Conservation (phyloP, 768 basidiomycete species). For the Lactarius sanguifluus region DNA sequence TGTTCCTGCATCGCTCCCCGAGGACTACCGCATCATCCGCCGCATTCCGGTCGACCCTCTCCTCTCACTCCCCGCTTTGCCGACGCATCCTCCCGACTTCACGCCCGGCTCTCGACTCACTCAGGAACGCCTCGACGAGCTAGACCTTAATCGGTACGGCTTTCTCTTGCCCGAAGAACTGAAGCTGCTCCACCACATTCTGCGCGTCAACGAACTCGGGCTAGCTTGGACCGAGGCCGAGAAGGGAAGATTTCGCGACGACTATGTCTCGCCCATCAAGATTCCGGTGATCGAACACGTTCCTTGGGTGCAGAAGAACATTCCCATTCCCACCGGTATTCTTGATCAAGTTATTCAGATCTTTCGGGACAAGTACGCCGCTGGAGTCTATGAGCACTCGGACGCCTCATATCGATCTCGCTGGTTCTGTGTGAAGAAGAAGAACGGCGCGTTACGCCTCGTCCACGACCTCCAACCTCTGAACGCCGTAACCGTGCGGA, state of each 20-base stretch:
- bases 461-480: constrained; percentile 33
- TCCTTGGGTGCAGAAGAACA: no score
- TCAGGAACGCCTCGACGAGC: neutral
- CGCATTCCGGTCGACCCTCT: neutral
- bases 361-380: constrained; percentile 9
- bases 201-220: constrained; percentile 41
- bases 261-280: no score
- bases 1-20: neutral
- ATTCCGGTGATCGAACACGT: no score
- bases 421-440: neutral
- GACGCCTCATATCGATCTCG: neutral
- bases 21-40: neutral
- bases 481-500: constrained; percentile 30
- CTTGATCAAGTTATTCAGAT: no score
- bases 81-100: neutral
- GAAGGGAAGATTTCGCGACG: neutral
- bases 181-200: constrained; percentile 28
- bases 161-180: constrained; percentile 34
- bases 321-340: no score
- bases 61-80: neutral
- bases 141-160: neutral
- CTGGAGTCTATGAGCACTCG: constrained; percentile 36
- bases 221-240: constrained; percentile 1
- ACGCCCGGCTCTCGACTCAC: neutral
- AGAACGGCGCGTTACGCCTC: constrained; percentile 19